Base-by-base conservation (phyloP, 768 basidiomycete genomes). In the Mycena olivaceomarginata region DNA sequence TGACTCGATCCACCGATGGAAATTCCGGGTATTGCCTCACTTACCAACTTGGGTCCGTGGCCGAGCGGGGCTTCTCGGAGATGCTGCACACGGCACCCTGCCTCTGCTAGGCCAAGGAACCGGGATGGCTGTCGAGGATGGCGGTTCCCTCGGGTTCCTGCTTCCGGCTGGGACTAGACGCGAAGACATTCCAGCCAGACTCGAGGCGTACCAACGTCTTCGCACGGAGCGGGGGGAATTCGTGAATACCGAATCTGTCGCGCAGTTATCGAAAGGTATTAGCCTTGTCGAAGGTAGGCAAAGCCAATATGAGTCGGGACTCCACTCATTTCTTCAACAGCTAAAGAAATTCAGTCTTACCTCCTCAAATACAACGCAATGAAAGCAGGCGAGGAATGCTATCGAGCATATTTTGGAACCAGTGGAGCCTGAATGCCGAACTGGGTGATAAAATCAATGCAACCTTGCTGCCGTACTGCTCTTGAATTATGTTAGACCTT, bases 11-110 rank as follows among this genome's bases (percentile, higher is more conserved):
- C 67, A n/a, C 25, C 13, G 25, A 10, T 74, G 73, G 73, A 10
- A 63, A 9, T 22, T 74, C 46, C 41, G 60, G 2, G 20, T 22
- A 16, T 2, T 69, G 37, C 73, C 73, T 2, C 20, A 16, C 3
- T 37, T 74, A 2, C 67, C 59, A 41, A 74, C 67, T 31, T 74
- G 73, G 73, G 53, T 62, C 31, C 39, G 15, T 8, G 67, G 73
- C 0, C 73, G 51, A 1, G 60, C 73, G 5, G 73, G 60, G 2
- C 66, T 74, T 0, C 73, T 74, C 3, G 73, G 73, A 3, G 73
- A 69, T 12, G 66, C 72, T 0, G 66, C 72, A 3, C 72, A 74
- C 18, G 72, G 31, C 7, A 74, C 72, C 7, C n/a, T 67, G 3
- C 67, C 73, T 7, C 13, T 64, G 1, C 43, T 74, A 2, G 73